A percentile compares a stretch with the other conserved stretches of the same genome.
Conservation (phyloP, 2,329 filamentous ascomycete genomes). For the Colletotrichum incanum region DNA sequence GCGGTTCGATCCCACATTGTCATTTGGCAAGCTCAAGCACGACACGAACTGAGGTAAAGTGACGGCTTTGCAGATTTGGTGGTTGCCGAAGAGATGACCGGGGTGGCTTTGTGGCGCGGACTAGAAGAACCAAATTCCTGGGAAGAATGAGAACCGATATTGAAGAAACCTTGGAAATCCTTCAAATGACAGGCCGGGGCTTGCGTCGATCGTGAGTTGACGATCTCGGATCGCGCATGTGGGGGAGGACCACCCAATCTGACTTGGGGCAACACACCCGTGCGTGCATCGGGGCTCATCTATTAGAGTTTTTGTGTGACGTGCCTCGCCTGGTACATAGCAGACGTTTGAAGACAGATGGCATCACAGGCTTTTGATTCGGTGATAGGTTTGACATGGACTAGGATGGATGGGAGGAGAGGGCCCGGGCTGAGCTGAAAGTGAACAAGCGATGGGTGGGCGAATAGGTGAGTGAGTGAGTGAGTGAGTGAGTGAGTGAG, state of each 20-base stretch:
- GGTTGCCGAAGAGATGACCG: not conserved
- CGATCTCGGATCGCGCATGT: slow-evolving; percentile 33
- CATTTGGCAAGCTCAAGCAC: slow-evolving; percentile 47
- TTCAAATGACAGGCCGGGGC: not conserved
- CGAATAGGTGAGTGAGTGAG: not conserved
- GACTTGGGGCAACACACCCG: not conserved
- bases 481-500: not conserved
- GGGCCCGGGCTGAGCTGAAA: not conserved
- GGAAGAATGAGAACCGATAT: too few species aligned
- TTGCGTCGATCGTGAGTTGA: slow-evolving; percentile 8
- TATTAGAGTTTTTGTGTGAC: slow-evolving; percentile 24
- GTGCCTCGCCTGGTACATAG: not conserved
- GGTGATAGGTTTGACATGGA: not conserved
- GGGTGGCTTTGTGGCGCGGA: not conserved
- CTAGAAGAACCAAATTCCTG: too few species aligned
- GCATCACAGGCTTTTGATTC: not conserved
- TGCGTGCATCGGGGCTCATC: slow-evolving; percentile 17
- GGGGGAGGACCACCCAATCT: slow-evolving; percentile 6
- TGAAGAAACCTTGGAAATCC: not conserved
- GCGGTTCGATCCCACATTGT: slow-evolving; percentile 41
- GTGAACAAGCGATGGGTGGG: too few species aligned
- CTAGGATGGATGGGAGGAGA: not conserved
- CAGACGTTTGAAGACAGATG: not conserved
- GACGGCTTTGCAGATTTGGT: too few species aligned
- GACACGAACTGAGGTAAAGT: not conserved